Percentiles rank a stretch among this genome's conserved stretches.
These are phyloP conservation scores for Diaporthe citrichinensis DNA, from an alignment of 2,329 filamentous ascomycete species.

Conservation along the genomic window DNA sequence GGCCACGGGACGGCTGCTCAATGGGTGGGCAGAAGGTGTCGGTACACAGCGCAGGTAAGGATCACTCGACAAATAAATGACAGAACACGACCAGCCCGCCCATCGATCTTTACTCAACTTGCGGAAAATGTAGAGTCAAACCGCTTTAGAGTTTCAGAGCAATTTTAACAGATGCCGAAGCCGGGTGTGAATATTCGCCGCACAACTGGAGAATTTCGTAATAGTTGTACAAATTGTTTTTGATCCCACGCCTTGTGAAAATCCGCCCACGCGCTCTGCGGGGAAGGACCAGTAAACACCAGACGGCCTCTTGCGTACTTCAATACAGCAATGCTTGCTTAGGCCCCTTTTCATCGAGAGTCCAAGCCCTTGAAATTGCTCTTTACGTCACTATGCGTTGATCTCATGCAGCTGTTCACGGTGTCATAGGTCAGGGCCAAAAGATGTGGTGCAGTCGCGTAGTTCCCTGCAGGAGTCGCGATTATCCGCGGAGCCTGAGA, in stretches of 20 bases:
- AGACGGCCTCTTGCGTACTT: background rate
- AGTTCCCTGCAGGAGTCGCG: constrained; percentile 9
- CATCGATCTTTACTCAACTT: background rate
- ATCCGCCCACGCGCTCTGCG: constrained; percentile 17
- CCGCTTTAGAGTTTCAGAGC: background rate
- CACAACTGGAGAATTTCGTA: background rate
- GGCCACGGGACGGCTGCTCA: background rate
- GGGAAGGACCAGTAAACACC: constrained; percentile 8
- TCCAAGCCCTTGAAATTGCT: background rate
- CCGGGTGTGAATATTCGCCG: no score
- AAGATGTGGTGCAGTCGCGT: constrained; percentile 21
- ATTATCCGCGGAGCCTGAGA: constrained; percentile 1
- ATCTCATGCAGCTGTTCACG: constrained; percentile 7
- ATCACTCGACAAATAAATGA: background rate
- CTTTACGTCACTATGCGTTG: constrained; percentile 22
- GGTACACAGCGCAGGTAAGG: background rate
- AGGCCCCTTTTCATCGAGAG: background rate
- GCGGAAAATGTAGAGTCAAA: no score
- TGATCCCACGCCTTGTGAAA: background rate
- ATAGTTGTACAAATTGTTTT: background rate
- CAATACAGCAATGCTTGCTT: constrained; percentile 2
- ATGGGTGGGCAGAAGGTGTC: background rate
- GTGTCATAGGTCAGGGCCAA: background rate
- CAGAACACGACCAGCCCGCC: background rate
- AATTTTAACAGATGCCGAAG: background rate